Base-by-base conservation (phyloP, 2,329 filamentous ascomycete species). In the Elsinoe arachidis region DNA sequence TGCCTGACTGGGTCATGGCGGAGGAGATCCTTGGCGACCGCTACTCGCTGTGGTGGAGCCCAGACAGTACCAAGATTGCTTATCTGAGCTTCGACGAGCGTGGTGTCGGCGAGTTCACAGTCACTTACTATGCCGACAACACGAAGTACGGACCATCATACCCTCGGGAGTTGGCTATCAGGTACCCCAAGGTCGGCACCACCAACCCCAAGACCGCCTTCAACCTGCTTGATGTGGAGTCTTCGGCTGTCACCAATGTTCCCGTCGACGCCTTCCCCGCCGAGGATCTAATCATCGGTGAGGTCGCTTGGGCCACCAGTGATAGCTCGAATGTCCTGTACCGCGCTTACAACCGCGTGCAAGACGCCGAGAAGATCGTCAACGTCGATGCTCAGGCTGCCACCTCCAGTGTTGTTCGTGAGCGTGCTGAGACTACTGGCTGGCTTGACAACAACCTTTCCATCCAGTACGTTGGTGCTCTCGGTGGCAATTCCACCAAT, bases 161-260 rank as follows among this genome's bases (percentile, higher is more conserved):
- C 64, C 84, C 84, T 1, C 68, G 74, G 0, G 80, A 86, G 61
- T 71, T 87, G 1, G 78, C 85, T 21, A 68, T 88, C 49, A 76
- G 84, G 11, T 87, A 88, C 61, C 84, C 85, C 43, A 87, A 87
- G 69, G 84, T 86, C 10, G 83, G 84, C 47, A 79, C 79, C 49
- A 85, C 77, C 60, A 87, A 87, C 64, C 85, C 85, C 0, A 84
- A 80, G 0, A 84, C 85, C 0, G 72, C 76, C 14, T 75, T 87
- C 60, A 80, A 80, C 56, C 66, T 88, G 0, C 70, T 87, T 2
- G 72, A 80, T 17, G 67, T 86, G 11, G 72, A 72, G 2, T 73
- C 74, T 2, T 71, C 75, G 5, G 69, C 78, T 41, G 70, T 73
- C 46, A 71, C 71, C 1, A 64, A 73, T 0, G 70, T 86, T 1